Evolutionary conservation across 768 basidiomycete genomes (phyloP).

Genomic region (Thelephora aurantiotincta): DNA sequence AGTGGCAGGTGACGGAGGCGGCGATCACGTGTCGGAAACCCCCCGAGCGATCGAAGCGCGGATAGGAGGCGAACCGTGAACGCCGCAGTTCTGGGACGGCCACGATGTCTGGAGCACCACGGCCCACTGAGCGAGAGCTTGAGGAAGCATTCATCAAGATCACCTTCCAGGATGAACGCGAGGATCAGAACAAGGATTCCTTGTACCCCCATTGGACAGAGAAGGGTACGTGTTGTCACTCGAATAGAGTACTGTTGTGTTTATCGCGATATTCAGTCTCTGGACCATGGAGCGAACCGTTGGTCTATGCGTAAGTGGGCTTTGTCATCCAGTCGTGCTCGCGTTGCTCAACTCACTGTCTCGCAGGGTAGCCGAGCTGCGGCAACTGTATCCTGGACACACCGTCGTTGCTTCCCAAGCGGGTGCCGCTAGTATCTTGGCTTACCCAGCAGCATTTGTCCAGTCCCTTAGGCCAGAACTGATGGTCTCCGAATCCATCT

Average conservation of each 20-base stretch:
- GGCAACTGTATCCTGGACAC: constrained; percentile 45
- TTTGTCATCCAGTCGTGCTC: no score
- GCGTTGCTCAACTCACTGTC: background rate
- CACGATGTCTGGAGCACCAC: background rate
- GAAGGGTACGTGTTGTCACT: constrained; percentile 22
- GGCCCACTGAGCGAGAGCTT: constrained; percentile 7
- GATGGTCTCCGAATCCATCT: constrained; percentile 33
- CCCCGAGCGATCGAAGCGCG: no score
- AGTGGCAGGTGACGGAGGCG: constrained; percentile 9
- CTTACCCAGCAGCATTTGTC: constrained; percentile 33
- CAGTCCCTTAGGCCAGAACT: constrained; percentile 34
- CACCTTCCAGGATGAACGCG: constrained; percentile 21
- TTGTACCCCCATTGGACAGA: constrained; percentile 41
- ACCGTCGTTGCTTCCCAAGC: constrained; percentile 42
- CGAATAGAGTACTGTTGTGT: background rate
- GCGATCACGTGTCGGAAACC: no score
- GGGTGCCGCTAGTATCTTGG: constrained; percentile 29
- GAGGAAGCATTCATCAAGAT: constrained; percentile 32
- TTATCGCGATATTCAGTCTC: constrained; percentile 25
- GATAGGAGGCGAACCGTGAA: background rate
- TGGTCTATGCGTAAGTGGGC: constrained; percentile 30
- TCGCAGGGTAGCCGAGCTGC: constrained; percentile 32
- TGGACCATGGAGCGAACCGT: constrained; percentile 31
- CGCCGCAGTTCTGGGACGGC: background rate
- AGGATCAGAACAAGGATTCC: constrained; percentile 11